A percentile compares a stretch with the other conserved stretches of the same genome.
Conservation (phyloP, 306 rosid genomes). For the Vigna mungo region DNA sequence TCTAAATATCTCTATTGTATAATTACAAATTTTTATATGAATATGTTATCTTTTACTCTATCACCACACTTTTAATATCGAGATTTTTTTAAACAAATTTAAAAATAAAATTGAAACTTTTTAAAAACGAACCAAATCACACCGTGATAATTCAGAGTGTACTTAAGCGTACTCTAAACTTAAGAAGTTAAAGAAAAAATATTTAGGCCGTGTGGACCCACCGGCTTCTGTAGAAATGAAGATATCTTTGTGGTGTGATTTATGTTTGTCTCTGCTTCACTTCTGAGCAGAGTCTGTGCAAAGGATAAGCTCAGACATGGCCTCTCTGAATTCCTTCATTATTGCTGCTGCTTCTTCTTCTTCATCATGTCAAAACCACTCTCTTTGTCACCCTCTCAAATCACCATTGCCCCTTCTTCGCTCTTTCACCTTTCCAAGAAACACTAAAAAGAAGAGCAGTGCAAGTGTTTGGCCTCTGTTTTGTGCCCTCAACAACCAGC, state of each 20-base stretch:
- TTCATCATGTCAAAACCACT: not conserved
- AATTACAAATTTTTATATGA: no score
- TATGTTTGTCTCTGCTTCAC: not conserved
- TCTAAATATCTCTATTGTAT: fast-evolving
- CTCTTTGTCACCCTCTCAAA: constrained; percentile 25
- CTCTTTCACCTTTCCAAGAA: constrained; percentile 12
- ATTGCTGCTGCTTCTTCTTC: constrained; percentile 37
- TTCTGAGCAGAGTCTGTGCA: not conserved
- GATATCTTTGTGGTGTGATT: no score
- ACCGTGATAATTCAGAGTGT: no score
- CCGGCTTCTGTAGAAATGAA: no score
- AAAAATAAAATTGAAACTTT: no score
- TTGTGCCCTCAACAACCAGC: constrained; percentile 46
- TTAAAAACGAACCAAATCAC: no score
- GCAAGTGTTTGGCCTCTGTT: constrained; percentile 10
- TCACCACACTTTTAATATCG: no score
- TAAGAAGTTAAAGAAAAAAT: no score
- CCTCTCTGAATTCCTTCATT: constrained; percentile 33
- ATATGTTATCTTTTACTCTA: no score
- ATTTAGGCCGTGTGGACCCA: no score
- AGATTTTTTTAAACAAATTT: no score
- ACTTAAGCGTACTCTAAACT: no score
- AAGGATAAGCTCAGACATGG: constrained; percentile 52
- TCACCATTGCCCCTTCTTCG: constrained; percentile 24
- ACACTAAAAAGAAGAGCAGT: not conserved